Evolutionary conservation across 805 yeast genomes (phyloP).

Genomic region (Lipomyces kockii): DNA sequence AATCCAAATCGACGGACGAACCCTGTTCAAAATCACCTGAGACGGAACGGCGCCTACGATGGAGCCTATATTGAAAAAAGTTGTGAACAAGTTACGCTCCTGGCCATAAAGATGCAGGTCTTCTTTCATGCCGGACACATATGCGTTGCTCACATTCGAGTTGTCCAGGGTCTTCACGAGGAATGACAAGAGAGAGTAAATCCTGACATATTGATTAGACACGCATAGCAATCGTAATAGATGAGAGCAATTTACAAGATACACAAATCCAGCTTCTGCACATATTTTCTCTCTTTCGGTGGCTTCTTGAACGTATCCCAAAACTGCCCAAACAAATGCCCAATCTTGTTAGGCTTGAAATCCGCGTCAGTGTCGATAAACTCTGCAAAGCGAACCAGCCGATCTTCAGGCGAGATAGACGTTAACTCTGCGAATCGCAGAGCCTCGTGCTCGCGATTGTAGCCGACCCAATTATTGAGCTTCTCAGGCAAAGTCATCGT

Average conservation of each 20-base stretch:
- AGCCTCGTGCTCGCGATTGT: conserved; percentile 4
- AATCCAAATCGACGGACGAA: conserved; percentile 40
- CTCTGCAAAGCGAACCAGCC: not conserved
- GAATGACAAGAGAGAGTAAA: conserved; percentile 40
- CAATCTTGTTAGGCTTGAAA: not conserved
- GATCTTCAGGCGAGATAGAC: not conserved
- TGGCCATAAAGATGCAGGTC: conserved; percentile 47
- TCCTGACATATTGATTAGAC: conserved; percentile 6
- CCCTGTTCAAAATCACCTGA: conserved; percentile 43
- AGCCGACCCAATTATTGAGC: not conserved
- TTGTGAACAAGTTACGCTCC: conserved; percentile 28
- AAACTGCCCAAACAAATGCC: conserved; percentile 5
- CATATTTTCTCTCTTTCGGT: conserved; percentile 11
- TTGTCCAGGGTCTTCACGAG: conserved; percentile 61
- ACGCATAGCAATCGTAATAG: not conserved
- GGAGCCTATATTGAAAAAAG: conserved; percentile 45
- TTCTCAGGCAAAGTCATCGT: not conserved
- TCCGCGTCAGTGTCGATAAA: conserved; percentile 7
- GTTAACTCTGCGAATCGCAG: not conserved
- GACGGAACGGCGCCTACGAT: conserved; percentile 55
- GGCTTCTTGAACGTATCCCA: conserved; percentile 18
- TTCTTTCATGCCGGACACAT: conserved; percentile 64
- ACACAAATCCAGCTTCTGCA: conserved; percentile 15
- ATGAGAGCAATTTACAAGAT: conserved; percentile 8
- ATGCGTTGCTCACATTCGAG: conserved; percentile 64